Percentiles rank a stretch among this genome's conserved stretches.
Evolutionary conservation across 2,329 filamentous ascomycete species (phyloP).

Genomic region (Metarhizium anisopliae): DNA sequence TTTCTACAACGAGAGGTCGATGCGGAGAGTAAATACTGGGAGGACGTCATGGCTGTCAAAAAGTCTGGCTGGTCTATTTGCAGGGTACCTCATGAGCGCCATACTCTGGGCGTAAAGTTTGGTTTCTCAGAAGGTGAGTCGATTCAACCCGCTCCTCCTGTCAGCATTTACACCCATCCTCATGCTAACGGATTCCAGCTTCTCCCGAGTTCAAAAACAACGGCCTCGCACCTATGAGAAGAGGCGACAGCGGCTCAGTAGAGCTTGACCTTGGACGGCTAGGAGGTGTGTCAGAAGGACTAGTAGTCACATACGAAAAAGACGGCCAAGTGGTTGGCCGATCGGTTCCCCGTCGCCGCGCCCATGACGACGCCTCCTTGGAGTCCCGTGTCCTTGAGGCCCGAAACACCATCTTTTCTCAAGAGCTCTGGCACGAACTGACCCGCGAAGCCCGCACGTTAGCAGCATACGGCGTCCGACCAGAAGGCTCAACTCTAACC

Average conservation of each 20-base stretch:
- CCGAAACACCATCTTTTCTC: conserved; percentile 69
- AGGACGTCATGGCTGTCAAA: conserved; percentile 71
- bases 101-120: conserved; percentile 76
- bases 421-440: conserved; percentile 87
- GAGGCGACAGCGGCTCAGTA: conserved; percentile 65
- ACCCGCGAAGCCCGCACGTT: conserved; percentile 70
- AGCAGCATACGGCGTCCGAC: conserved; percentile 59
- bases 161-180: neutral
- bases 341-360: conserved; percentile 40
- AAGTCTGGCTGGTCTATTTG: conserved; percentile 82
- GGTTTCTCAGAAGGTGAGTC: conserved; percentile 68
- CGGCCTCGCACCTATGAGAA: conserved; percentile 72
- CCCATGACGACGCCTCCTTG: conserved; percentile 44
- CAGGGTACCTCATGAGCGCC: conserved; percentile 61
- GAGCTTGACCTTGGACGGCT: conserved; percentile 57
- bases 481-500: conserved; percentile 48
- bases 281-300: conserved; percentile 43
- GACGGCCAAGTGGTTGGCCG: conserved; percentile 50
- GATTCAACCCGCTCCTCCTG: no score
- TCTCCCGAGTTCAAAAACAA: conserved; percentile 52
- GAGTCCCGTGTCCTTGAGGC: conserved; percentile 65
- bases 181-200: conserved; percentile 28
- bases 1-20: conserved; percentile 69
- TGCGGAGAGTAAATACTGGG: conserved; percentile 81
- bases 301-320: conserved; percentile 59